Base-by-base conservation (phyloP, 495 filamentous ascomycete species). In the Aspergillus diversus region DNA sequence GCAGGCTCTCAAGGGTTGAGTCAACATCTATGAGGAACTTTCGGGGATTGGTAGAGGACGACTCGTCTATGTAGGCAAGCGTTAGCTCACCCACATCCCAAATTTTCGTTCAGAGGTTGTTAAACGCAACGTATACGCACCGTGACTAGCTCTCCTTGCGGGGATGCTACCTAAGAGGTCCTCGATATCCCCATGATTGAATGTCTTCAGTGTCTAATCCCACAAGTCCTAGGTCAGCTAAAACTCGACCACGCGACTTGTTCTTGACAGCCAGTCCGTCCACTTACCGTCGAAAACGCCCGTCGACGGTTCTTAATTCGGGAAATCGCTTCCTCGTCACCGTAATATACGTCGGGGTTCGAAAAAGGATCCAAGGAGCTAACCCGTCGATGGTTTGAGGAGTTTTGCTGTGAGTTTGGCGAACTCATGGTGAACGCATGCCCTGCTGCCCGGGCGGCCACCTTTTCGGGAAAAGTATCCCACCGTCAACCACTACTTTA, bases 11-110 rank as follows among this genome's bases (percentile, higher is more conserved):
- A 17, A 94, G 80, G 0, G 92, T 95, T 16, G 83, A 76, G 13
- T 93, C 88, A 60, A 97, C 92, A 54, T 90, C 80, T 73, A 95
- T 84, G 8, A 92, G 83, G 76, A 92, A 93, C 64, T 87, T 86
- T 55, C 90, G 89, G 32, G 85, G 81, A 16, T 76, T 68, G 31
- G 75, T 66, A 4, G 81, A 74, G 11, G 75, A 64, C 64, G 75
- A 64, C 65, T 83, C 84, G 76, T 87, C 85, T 85, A 21, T 9
- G n/a, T 16, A 37, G 33, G 27, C 32, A 21, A 59, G 57, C 33
- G 54, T 11, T 69, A 57, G 69, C 67, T 59, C 51, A 13, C 43
- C 21, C 4, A 49, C 50, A 33, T 11, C 12, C 5, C 33, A 5
- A 5, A 50, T 5, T 48, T 33, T 43, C 39, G n/a, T 27, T 27